Base-by-base conservation (phyloP, 768 basidiomycete species). In the Leccinum subgranulosum region DNA sequence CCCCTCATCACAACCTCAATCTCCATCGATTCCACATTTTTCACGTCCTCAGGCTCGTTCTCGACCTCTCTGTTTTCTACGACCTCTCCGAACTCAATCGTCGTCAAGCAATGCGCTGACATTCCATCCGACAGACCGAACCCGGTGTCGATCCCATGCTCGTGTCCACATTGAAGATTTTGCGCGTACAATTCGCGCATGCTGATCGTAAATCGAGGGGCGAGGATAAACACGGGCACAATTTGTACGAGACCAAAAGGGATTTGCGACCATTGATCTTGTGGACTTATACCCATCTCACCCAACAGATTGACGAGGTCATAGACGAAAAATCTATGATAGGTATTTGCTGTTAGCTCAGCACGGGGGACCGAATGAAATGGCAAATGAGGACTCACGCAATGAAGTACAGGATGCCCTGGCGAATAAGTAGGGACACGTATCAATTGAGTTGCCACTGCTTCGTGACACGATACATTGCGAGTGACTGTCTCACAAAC, bases 121-220 rank as follows among this genome's bases (percentile, higher is more conserved):
- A 41, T 4, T 9, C 8, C 19, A 23, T 1, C 15, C 25, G 11
- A 47, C 21, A 47, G 15, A 27, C 46, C 25, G 25, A 47, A 47
- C 21, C 46, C 46, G 4, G 46, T 25, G 46, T 27, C 25, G 25
- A 47, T 0, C 46, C 46, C 25, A 2, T 15, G 12, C 15, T 4
- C 8, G 1, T 15, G 8, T 3, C 23, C 39, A 41, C n/a, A n/a
- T 41, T 9, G 39, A 41, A 19, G 3, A n/a, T n/a, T 4, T 1
- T 41, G 27, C n/a, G 48, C 17, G 12, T 49, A 19, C 28, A 49
- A 29, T 29, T 49, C 48, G 10, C 48, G 48, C 19, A 29, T 29
- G n/a, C 48, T 49, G 10, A 49, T 28, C 17, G 28, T 29, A n/a
- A 49, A 49, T 29, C 48, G 48, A 29, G 48, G 48, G 48, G 48